Evolutionary conservation across 768 basidiomycete species (phyloP).

Genomic region (Pholiota microspora): DNA sequence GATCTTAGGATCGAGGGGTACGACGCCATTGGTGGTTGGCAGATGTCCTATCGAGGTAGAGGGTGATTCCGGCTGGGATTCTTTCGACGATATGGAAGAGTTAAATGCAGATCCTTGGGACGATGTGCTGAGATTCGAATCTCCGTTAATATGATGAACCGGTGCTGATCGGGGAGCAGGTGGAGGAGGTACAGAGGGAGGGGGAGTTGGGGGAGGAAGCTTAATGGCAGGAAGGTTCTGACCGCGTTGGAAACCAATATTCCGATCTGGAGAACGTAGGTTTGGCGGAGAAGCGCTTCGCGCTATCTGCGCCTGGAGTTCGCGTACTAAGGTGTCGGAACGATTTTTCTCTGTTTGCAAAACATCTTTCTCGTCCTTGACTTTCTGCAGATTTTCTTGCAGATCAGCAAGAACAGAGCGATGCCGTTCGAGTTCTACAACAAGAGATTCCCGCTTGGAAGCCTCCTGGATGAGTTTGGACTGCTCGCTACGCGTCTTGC

Average conservation of each 20-base stretch:
- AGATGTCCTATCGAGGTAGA: slow-evolving; percentile 55
- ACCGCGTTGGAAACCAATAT: slow-evolving; percentile 51
- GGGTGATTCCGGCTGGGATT: slow-evolving; percentile 70
- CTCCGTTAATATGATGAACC: slow-evolving; percentile 38
- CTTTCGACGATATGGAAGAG: slow-evolving; percentile 62
- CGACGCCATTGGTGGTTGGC: slow-evolving; percentile 38
- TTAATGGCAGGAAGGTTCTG: slow-evolving; percentile 65
- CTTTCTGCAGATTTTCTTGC: slow-evolving; percentile 73
- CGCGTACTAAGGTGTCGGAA: slow-evolving; percentile 69
- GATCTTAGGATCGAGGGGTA: slow-evolving; percentile 54
- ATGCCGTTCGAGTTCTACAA: slow-evolving; percentile 74
- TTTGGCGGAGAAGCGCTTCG: slow-evolving; percentile 60
- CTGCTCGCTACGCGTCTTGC: slow-evolving; percentile 56
- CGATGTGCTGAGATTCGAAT: slow-evolving; percentile 55
- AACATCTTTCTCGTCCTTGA: slow-evolving; percentile 80
- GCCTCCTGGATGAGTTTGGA: slow-evolving; percentile 66
- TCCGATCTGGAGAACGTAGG: slow-evolving; percentile 53
- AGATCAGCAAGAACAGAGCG: slow-evolving; percentile 73
- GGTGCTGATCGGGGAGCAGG: slow-evolving; percentile 59
- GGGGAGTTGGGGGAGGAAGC: slow-evolving; percentile 84
- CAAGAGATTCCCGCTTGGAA: slow-evolving; percentile 72
- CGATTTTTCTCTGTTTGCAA: slow-evolving; percentile 71
- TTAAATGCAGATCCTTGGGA: slow-evolving; percentile 59
- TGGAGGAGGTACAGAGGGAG: slow-evolving; percentile 84
- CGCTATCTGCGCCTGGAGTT: slow-evolving; percentile 72